A percentile compares a stretch with the other conserved stretches of the same genome.
Evolutionary conservation across 169 alveolate species (phyloP).

Genomic region (Cyclospora cayetanensis): DNA sequence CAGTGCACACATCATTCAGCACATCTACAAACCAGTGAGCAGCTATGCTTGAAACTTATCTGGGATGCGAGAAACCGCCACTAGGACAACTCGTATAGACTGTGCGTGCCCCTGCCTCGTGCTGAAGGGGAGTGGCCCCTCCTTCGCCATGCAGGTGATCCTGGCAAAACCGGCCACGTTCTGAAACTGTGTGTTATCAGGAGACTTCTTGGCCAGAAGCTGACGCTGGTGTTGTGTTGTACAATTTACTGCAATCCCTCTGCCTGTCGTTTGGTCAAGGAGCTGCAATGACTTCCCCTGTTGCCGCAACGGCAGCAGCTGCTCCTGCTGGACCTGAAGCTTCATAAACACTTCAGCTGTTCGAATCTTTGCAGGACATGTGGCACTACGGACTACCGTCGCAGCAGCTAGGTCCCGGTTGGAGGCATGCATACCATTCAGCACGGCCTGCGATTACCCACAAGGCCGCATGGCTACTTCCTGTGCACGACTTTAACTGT

Average conservation of each 20-base stretch:
- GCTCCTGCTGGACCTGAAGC: not conserved
- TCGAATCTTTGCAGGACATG: not conserved
- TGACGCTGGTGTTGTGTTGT: not conserved
- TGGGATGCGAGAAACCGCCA: not conserved
- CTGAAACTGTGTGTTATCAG: not conserved
- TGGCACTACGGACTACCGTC: not conserved
- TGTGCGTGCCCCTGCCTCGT: not conserved
- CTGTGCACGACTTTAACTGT: not conserved
- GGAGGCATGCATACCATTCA: not conserved
- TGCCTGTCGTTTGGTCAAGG: not conserved
- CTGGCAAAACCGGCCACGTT: constrained; percentile 11
- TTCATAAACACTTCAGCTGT: not conserved
- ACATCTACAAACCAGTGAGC: not conserved
- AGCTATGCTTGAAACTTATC: too few relatives aligned
- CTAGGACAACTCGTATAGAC: not conserved
- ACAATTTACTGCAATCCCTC: too few relatives aligned
- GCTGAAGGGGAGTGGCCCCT: constrained; percentile 23
- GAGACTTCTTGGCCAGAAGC: constrained; percentile 1
- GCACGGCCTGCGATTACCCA: not conserved
- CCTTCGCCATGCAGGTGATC: constrained; percentile 26
- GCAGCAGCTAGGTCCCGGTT: not conserved
- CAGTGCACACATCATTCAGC: not conserved
- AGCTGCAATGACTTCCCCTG: not conserved
- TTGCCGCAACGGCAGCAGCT: not conserved
- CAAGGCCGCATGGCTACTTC: not conserved